phyloP scores from a whole-genome alignment of 2,329 filamentous ascomycete genomes.

The Colletotrichum simmondsii region DNA sequence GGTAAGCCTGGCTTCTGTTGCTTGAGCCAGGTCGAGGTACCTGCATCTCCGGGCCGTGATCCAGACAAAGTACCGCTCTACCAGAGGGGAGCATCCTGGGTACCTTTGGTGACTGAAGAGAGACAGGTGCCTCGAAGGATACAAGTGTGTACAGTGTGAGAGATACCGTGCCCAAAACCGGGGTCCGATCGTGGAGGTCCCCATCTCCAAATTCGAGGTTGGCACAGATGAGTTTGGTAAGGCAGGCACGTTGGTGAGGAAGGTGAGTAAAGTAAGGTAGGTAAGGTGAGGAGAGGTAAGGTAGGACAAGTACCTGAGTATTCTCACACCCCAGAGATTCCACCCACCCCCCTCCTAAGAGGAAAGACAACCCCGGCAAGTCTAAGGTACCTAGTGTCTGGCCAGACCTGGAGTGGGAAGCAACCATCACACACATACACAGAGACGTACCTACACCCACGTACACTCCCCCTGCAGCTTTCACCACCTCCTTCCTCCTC shows the following conservation, averaged over 20 bases:
- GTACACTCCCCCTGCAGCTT: background rate
- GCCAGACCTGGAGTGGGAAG: background rate
- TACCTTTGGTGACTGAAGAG: background rate
- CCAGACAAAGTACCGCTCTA: background rate
- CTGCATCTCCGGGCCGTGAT: constrained; percentile 13
- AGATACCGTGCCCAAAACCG: background rate
- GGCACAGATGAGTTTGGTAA: background rate
- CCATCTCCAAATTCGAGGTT: background rate
- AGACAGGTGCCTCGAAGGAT: background rate
- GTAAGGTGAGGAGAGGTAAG: background rate
- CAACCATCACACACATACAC: background rate
- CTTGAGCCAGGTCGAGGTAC: constrained; percentile 4
- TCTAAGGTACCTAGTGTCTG: background rate
- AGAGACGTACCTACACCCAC: background rate
- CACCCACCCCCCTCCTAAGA: too few species aligned
- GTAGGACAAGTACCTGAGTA: background rate
- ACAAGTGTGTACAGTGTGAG: background rate
- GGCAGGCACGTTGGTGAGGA: background rate
- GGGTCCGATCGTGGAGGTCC: background rate
- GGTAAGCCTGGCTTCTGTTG: background rate
- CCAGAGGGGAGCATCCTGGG: background rate
- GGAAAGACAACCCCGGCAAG: background rate
- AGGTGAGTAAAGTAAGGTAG: background rate
- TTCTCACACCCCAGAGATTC: background rate
- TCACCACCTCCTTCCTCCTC: background rate